phyloP scores from a whole-genome alignment of 768 basidiomycete genomes.

The Serpula lacrymans region DNA sequence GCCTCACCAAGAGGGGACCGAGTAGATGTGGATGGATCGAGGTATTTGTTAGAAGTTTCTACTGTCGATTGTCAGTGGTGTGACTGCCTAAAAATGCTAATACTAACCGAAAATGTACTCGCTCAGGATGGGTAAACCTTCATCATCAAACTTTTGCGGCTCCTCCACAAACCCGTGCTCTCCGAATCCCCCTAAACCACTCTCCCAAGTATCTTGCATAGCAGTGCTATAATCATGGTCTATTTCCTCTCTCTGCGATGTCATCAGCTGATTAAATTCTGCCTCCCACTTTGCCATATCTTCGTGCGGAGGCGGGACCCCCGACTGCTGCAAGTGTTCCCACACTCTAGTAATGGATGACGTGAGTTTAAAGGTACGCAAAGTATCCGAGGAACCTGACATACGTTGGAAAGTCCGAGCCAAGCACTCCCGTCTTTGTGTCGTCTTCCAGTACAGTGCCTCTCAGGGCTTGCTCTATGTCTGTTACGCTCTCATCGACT shows the following conservation, averaged over 20 bases:
- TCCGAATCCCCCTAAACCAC: slow-evolving; percentile 43
- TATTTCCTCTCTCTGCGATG: slow-evolving; percentile 58
- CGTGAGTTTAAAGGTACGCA: slow-evolving; percentile 6
- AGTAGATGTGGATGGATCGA: slow-evolving; percentile 46
- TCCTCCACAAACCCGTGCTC: slow-evolving; percentile 27
- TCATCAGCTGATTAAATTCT: slow-evolving; percentile 78
- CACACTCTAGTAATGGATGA: slow-evolving; percentile 48
- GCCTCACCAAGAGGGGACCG: slow-evolving; percentile 64
- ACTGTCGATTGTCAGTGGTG: slow-evolving; percentile 2
- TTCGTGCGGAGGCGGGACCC: slow-evolving; percentile 52
- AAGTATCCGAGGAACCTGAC: slow-evolving; percentile 14
- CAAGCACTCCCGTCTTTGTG: slow-evolving; percentile 15
- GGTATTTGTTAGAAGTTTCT: slow-evolving; percentile 74
- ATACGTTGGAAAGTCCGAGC: slow-evolving; percentile 53
- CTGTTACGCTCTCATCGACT: slow-evolving; percentile 39
- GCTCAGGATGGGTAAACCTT: slow-evolving; percentile 73
- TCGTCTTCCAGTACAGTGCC: slow-evolving; percentile 32
- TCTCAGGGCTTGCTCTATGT: slow-evolving; percentile 38
- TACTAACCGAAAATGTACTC: slow-evolving; percentile 75
- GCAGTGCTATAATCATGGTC: slow-evolving; percentile 58
- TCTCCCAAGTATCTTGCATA: slow-evolving; percentile 67
- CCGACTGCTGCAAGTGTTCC: slow-evolving; percentile 58
- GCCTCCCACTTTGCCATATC: slow-evolving; percentile 81
- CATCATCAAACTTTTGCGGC: slow-evolving; percentile 53
- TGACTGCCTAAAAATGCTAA: slow-evolving; percentile 5